A percentile compares a stretch with the other conserved stretches of the same genome.
Evolutionary conservation across 2,329 filamentous ascomycete species (phyloP).

Genomic region (Colletotrichum sp.): DNA sequence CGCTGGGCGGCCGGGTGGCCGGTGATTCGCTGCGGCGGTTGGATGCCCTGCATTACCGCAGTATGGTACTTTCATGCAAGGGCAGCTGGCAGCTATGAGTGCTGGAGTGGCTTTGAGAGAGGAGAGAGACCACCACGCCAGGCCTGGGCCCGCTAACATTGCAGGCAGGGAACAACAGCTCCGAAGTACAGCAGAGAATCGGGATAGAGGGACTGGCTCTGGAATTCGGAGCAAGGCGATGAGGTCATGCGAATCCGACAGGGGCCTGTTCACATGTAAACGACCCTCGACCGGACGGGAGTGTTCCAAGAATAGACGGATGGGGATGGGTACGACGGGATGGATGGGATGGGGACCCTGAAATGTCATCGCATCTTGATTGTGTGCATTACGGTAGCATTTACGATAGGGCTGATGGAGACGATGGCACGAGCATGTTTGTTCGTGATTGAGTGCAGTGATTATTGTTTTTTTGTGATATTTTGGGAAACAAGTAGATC

Average conservation of each 20-base stretch:
- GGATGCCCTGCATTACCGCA: neutral
- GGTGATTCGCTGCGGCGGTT: neutral
- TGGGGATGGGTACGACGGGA: neutral
- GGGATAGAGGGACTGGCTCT: neutral
- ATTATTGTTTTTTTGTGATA: neutral
- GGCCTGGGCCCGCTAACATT: neutral
- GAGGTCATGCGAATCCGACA: neutral
- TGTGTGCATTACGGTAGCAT: neutral
- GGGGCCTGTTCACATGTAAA: neutral
- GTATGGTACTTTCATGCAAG: neutral
- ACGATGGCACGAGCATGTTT: neutral
- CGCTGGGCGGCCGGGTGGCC: neutral
- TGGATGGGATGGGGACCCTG: neutral
- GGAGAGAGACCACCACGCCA: neutral
- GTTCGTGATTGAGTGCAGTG: neutral
- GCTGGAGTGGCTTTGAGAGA: neutral
- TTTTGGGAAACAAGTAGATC: neutral
- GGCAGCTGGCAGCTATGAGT: neutral
- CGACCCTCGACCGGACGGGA: neutral
- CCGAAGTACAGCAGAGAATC: no score
- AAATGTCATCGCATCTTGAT: neutral
- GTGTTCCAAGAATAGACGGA: slow-evolving; percentile 10
- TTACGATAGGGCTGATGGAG: slow-evolving; percentile 6
- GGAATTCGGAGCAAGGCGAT: neutral
- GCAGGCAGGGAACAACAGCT: neutral